Evolutionary conservation across 495 filamentous ascomycete genomes (phyloP), one percentile per base, ranked within the genome.

Genomic region (Trichoderma asperelloides): DNA sequence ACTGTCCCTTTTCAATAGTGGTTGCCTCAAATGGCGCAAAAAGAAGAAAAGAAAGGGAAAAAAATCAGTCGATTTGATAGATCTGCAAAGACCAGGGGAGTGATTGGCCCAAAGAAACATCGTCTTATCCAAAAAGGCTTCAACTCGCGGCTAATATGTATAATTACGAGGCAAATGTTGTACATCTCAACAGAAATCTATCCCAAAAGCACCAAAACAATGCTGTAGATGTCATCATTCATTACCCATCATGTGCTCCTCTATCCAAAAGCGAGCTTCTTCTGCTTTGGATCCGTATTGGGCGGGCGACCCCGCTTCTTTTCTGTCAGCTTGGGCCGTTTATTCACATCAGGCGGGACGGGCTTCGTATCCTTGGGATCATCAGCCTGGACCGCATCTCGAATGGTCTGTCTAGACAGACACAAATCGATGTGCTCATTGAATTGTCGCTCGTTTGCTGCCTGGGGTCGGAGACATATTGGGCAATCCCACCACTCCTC

Each of bases 351-450:
- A 8, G 70, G n/a, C 25, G 67, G 30, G 68, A 65, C 3, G 25
- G 67, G 62, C 67, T 70, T 41, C 63, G 28, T 16, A 72, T 57
- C 43, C 25, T 70, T 71, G 23, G 72, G 70, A 4, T 78, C 74
- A 30, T 60, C 66, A 8, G 55, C 84, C 66, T 90, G 86, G 8
- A 90, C 87, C 0, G 85, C 90, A 72, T 97, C 91, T 51, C 88
- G 88, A 69, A 98, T 98, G 0, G 91, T 90, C 74, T 89, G 86
- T 60, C 86, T 80, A 2, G 93, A 97, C 9, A 99, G 84, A 77
- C 95, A 99, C 25, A 91, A 87, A 73, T 99, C 96, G 62, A 99
- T 89, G 76, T 99, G 96, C 64, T 89, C 88, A 70, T 99, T 99
- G 77, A 99, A 97, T 7, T 74, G 75, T 45, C 82, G 81, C 74